phyloP scores from a whole-genome alignment of 2,329 filamentous ascomycete species.

The Calonectria leucothoes region DNA sequence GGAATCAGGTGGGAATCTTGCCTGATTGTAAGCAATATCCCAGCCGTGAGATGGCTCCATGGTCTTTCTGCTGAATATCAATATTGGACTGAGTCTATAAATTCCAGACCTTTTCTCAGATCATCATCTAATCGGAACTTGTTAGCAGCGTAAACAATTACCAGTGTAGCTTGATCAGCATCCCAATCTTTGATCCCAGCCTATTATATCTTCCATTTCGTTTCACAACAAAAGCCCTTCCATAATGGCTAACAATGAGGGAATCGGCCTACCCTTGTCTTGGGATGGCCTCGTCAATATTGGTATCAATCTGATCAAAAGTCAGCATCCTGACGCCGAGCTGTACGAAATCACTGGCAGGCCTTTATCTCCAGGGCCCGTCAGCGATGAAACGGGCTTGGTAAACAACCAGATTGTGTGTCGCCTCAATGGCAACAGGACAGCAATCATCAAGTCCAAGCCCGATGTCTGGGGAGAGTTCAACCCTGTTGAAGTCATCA shows the following conservation, averaged over 20 bases:
- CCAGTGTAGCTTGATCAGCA: too few species aligned
- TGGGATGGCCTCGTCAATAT: conserved; percentile 30
- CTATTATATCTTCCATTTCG: background rate
- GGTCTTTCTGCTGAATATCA: too few species aligned
- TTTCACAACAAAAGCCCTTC: background rate
- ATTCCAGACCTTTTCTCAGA: too few species aligned
- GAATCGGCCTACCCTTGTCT: conserved; percentile 2
- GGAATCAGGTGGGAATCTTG: too few species aligned
- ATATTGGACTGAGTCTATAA: too few species aligned
- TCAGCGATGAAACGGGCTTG: conserved; percentile 24
- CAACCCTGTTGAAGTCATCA: conserved; percentile 14
- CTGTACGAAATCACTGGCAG: conserved; percentile 26
- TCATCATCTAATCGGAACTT: too few species aligned
- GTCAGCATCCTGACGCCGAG: conserved; percentile 16
- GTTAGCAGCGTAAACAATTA: too few species aligned
- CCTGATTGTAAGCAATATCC: too few species aligned
- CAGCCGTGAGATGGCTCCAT: too few species aligned
- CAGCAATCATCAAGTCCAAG: conserved; percentile 25
- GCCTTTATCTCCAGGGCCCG: conserved; percentile 9
- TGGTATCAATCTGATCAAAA: conserved; percentile 19
- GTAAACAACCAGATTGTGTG: conserved; percentile 26
- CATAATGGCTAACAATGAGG: background rate
- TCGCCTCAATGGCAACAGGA: conserved; percentile 17
- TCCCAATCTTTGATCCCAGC: background rate
- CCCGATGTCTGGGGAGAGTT: conserved; percentile 27